Evolutionary conservation across 2,329 filamentous ascomycete genomes (phyloP), one percentile per base, ranked within the genome.

Genomic region (Periglandula ipomoeae): DNA sequence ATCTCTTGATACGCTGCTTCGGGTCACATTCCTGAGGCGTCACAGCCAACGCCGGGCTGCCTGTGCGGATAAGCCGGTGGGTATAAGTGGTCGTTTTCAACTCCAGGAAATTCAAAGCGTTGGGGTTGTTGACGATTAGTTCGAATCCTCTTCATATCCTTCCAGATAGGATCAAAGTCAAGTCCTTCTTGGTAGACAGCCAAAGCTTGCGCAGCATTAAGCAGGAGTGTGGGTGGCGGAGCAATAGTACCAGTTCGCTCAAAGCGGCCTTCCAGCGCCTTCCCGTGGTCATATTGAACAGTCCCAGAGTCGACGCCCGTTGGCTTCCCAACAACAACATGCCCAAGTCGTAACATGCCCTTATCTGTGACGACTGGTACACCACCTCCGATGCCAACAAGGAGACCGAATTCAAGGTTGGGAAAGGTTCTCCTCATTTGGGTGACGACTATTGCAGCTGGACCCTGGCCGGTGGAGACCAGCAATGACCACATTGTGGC

Each of bases 381-480:
- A 5, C 56, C 58, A 24, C 56, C 55, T 10, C 58, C 57, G 38
- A 56, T 56, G 15, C 56, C 58, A 19, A 59, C 57, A 45, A 57
- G 41, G 5, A 60, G 43, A 10, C 50, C 50, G 26, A 51, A 54
- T 19, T 51, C 51, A 9, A 59, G 30, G 22, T 62, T 62, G 0
- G 61, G 57, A 44, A 70, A 70, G 30, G 53, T 63, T 26, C 52
- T 54, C 35, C 59, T 46, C 60, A 70, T 63, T 46, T 65, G 56
- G 38, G 52, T 54, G 6, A 62, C 61, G 2, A 69, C 60, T 0
- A 47, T 50, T 8, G 65, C 56, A 6, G 66, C 65, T 13, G 64
- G 5, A 43, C 59, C 65, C 49, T 58, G 63, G 56, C n/a, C 57
- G 51, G 3, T 63, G 63, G 2, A 68, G 50, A 32, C 54, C 53